Conservation (phyloP, 2,329 filamentous ascomycete species). For the Gliomastix tumulicola region DNA sequence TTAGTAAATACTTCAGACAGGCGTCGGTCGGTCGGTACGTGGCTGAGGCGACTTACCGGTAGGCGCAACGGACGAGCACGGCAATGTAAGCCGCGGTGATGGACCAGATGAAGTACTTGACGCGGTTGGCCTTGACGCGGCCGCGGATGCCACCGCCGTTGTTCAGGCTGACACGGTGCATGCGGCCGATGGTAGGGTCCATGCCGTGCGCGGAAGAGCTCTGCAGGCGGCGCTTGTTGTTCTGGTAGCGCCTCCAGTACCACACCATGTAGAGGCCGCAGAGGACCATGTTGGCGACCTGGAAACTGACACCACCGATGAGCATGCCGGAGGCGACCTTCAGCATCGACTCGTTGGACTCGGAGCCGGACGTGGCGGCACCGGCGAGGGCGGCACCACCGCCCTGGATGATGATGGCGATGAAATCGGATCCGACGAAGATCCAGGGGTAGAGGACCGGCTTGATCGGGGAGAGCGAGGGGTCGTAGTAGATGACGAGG, state of each 20-base stretch:
- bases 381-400: conserved; percentile 9
- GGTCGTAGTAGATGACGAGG: conserved; percentile 32
- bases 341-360: conserved; percentile 1
- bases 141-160: not conserved
- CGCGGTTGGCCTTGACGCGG: not conserved
- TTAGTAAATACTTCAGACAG: not conserved
- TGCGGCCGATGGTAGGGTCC: not conserved
- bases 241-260: conserved; percentile 3
- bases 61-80: conserved; percentile 8
- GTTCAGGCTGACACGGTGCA: not conserved
- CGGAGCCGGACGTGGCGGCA: not conserved
- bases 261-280: conserved; percentile 9
- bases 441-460: conserved; percentile 38
- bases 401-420: conserved; percentile 22
- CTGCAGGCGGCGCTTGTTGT: not conserved
- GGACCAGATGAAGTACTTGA: conserved; percentile 4
- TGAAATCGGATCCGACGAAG: conserved; percentile 40
- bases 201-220: not conserved
- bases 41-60: conserved; percentile 4
- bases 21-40: not conserved
- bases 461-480: conserved; percentile 27
- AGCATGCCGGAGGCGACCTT: conserved; percentile 10
- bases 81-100: conserved; percentile 6
- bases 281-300: conserved; percentile 15
- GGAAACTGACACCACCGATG: conserved; percentile 15